phyloP scores from a whole-genome alignment of 352 stramenopile species.

The Pythium sp. region DNA sequence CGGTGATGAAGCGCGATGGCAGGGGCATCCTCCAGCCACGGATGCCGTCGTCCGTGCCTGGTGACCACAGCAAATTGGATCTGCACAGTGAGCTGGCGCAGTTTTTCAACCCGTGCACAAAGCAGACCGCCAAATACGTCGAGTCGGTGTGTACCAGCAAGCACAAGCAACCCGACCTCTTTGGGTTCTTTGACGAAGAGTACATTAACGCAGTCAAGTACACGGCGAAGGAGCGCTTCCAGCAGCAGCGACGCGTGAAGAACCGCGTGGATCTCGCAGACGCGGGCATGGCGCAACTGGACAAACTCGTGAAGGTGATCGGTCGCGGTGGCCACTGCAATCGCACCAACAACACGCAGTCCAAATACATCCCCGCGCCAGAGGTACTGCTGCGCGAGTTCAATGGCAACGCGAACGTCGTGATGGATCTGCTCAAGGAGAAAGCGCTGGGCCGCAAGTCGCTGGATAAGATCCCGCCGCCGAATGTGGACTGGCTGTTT shows the following conservation, averaged over 20 bases:
- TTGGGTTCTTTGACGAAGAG: conserved; percentile 65
- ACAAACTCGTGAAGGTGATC: conserved; percentile 65
- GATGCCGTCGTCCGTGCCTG: background rate
- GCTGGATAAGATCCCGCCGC: conserved; percentile 62
- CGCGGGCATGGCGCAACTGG: conserved; percentile 66
- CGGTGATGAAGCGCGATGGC: conserved; percentile 12
- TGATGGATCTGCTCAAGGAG: conserved; percentile 71
- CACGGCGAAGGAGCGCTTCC: conserved; percentile 56
- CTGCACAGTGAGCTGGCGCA: conserved; percentile 40
- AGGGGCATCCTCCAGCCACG: conserved; percentile 4
- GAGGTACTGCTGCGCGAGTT: conserved; percentile 74
- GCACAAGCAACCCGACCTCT: conserved; percentile 37
- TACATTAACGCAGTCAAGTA: conserved; percentile 59
- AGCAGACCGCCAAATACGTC: conserved; percentile 32
- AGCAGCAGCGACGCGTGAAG: conserved; percentile 46
- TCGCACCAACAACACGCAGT: conserved; percentile 59
- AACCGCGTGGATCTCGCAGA: conserved; percentile 74
- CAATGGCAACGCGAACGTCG: conserved; percentile 50
- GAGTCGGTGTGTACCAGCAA: conserved; percentile 32
- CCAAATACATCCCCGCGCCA: conserved; percentile 69
- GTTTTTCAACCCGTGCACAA: conserved; percentile 47
- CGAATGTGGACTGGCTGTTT: conserved; percentile 60
- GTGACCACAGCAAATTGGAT: conserved; percentile 23
- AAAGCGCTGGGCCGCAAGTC: conserved; percentile 66
- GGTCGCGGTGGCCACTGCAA: conserved; percentile 68